phyloP scores from a whole-genome alignment of 495 filamentous ascomycete genomes.

The Rhypophila decipiens region DNA sequence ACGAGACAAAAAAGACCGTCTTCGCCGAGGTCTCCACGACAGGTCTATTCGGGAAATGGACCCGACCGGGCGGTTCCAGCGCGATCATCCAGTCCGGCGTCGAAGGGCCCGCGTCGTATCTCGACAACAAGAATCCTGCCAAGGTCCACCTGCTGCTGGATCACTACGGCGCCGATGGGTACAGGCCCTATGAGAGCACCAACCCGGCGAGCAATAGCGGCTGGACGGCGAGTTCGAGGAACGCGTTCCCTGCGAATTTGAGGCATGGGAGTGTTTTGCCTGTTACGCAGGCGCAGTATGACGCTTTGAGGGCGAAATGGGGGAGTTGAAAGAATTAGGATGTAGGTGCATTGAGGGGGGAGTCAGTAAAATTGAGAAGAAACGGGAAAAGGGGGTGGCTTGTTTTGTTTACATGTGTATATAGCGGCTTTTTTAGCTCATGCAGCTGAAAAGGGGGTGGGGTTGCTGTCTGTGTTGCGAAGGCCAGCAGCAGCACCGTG shows the following conservation, averaged over 20 bases:
- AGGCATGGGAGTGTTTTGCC: conserved; percentile 46
- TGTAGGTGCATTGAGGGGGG: no score
- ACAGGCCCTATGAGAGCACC: conserved; percentile 40
- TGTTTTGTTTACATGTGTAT: no score
- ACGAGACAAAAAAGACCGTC: conserved; percentile 45
- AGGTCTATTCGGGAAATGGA: conserved; percentile 48
- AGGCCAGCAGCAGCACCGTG: no score
- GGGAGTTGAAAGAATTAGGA: no score
- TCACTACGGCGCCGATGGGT: conserved; percentile 46
- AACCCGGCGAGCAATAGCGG: conserved; percentile 33
- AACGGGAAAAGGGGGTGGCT: no score
- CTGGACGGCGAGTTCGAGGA: conserved; percentile 36
- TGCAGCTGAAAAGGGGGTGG: no score
- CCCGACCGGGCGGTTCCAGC: conserved; percentile 32
- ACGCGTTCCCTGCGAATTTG: conserved; percentile 37
- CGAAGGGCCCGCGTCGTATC: conserved; percentile 44
- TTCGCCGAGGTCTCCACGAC: conserved; percentile 40
- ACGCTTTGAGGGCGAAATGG: conserved; percentile 36
- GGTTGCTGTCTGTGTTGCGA: no score
- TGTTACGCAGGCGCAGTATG: conserved; percentile 32
- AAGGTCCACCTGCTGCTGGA: conserved; percentile 45
- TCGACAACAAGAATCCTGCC: conserved; percentile 35
- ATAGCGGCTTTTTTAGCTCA: no score
- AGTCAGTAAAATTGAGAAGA: no score
- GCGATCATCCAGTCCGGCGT: conserved; percentile 39